phyloP scores from a whole-genome alignment of 2,329 filamentous ascomycete species.

The Hysterium pulicare region DNA sequence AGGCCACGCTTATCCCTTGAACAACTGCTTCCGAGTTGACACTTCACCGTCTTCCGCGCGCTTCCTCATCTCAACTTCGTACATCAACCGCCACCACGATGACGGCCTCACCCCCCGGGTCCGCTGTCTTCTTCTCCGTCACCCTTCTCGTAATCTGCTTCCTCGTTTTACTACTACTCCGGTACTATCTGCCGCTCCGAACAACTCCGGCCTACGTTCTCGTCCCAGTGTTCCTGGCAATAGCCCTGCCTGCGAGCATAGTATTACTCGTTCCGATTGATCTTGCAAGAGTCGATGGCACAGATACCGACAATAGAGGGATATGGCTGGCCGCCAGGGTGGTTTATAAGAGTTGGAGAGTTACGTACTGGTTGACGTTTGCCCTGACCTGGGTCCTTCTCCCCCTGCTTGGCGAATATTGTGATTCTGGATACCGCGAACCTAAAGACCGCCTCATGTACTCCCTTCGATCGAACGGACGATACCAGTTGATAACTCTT shows the following conservation, averaged over 20 bases:
- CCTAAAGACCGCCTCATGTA: constrained; percentile 77
- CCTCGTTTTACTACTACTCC: constrained; percentile 76
- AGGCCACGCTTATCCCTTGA: too few species aligned
- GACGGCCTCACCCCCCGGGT: constrained; percentile 66
- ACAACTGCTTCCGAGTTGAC: too few species aligned
- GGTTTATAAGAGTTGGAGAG: constrained; percentile 85
- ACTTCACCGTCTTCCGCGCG: background rate
- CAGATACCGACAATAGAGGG: constrained; percentile 69
- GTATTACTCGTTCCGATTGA: constrained; percentile 93
- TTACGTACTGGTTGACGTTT: constrained; percentile 97
- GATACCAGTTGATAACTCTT: constrained; percentile 81
- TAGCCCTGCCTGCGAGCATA: constrained; percentile 87
- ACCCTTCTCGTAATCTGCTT: constrained; percentile 71
- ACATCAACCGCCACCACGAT: constrained; percentile 20
- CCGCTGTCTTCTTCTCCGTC: constrained; percentile 71
- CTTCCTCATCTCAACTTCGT: constrained; percentile 10
- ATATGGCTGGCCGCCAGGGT: constrained; percentile 82
- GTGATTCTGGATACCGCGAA: constrained; percentile 89
- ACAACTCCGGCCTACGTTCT: constrained; percentile 86
- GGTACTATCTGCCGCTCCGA: constrained; percentile 86
- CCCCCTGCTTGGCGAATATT: constrained; percentile 89
- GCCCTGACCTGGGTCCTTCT: constrained; percentile 92
- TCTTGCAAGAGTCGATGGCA: constrained; percentile 77
- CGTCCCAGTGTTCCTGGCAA: constrained; percentile 91
- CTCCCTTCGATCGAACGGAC: constrained; percentile 80